Evolutionary conservation across 73 alveolate species (phyloP), one percentile per base, ranked within the genome.

Genomic region (Paramecium pentaurelia): DNA sequence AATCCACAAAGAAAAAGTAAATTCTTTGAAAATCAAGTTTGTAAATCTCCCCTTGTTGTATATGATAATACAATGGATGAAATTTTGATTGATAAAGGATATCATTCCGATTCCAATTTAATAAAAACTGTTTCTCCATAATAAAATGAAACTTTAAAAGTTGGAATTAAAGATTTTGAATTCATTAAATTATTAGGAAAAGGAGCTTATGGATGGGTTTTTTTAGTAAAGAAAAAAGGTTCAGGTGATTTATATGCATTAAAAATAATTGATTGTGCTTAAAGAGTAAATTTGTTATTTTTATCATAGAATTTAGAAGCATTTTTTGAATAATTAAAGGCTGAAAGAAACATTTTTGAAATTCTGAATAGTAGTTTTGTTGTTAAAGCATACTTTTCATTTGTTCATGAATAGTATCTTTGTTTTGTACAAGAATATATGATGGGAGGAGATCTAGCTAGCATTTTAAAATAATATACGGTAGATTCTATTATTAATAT

Each of bases 381-480:
- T 47, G 95, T 92, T 1, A 86, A 92, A 54, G 92, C 93, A 1
- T 51, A 49, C 32, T 84, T 54, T 83, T 75, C 96, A 5, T 93
- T 93, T 92, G 86, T 59, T 18, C 95, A 93, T 59, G 92, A 58
- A 38, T 59, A 80, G 14, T 86, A 71, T 64, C 88, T 92, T 10
- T 93, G 93, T 42, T 92, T 92, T 80, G 96, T 93, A 37, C n/a
- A 89, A 54, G 96, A 93, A 58, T 92, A 80, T 30, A 58, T 73
- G 92, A 75, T 94, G n/a, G 92, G 94, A 60, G 96, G 96, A 3
- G 93, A 71, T 92, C 38, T 93, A 22, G 92, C 86, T 2, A 58
- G 80, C 14, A 86, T 92, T n/a, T 75, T 93, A 64, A 32, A 92
- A 70, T 14, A 77, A 42, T 93, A 89, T 36, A 87, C 92, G 34